These are phyloP conservation scores for Russula compacta DNA, from an alignment of 768 basidiomycete genomes.

Conservation along the genomic window DNA sequence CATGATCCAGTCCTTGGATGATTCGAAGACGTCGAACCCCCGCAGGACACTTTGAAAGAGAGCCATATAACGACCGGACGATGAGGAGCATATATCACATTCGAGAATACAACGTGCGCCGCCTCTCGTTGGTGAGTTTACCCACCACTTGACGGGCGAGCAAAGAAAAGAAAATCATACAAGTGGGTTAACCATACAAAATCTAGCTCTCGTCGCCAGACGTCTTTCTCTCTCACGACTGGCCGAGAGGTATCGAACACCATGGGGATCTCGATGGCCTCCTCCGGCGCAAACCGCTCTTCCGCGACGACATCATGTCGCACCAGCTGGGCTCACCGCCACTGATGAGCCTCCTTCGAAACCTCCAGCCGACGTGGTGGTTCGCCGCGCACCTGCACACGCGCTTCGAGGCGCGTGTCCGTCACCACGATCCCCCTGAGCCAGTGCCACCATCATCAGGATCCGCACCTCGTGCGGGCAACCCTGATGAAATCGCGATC, in stretches of 20 bases:
- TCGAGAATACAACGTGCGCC: slow-evolving; percentile 74
- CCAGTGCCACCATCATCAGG: background rate
- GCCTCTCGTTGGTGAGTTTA: slow-evolving; percentile 57
- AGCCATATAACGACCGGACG: slow-evolving; percentile 67
- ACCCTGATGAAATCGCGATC: slow-evolving; percentile 45
- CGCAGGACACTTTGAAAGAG: slow-evolving; percentile 66
- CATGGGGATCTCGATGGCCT: slow-evolving; percentile 63
- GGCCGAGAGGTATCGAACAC: slow-evolving; percentile 81
- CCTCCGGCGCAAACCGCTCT: slow-evolving; percentile 68
- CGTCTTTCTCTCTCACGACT: slow-evolving; percentile 93
- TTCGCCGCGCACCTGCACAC: slow-evolving; percentile 89
- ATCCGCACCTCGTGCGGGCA: slow-evolving; percentile 19
- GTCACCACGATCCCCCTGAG: slow-evolving; percentile 27
- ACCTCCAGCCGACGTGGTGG: slow-evolving; percentile 78
- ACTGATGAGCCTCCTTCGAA: slow-evolving; percentile 63
- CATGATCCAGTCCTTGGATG: slow-evolving; percentile 10
- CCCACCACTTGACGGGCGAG: background rate
- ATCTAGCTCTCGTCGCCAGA: slow-evolving; percentile 49
- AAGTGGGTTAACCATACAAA: background rate
- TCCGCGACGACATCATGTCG: slow-evolving; percentile 56
- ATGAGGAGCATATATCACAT: slow-evolving; percentile 87
- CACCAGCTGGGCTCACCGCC: slow-evolving; percentile 82
- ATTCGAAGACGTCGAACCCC: background rate
- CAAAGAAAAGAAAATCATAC: background rate
- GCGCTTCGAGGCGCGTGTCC: slow-evolving; percentile 66